Base-by-base conservation (phyloP, 495 filamentous ascomycete genomes). In the Hypoxylon cercidicola region DNA sequence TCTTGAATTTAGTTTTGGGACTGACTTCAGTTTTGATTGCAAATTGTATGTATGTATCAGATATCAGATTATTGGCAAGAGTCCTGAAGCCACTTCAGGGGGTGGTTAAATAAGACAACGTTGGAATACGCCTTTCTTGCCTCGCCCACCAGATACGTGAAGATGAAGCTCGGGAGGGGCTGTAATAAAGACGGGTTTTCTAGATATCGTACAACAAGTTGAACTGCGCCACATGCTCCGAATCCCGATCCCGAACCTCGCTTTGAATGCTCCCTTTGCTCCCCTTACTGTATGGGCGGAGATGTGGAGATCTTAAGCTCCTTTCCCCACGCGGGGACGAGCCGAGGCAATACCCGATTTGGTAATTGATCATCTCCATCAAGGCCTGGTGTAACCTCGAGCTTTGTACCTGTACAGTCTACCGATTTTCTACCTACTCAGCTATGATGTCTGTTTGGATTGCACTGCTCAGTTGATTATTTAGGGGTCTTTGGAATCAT, bases 301-400 rank as follows among this genome's bases (percentile, higher is more conserved):
- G 43, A 37, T 45, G 58, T 53, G 58, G 49, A 37, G 49, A 45
- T 44, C 4, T 18, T 13, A 32, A 59, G 32, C 21, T 45, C 16
- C 25, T 7, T 28, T 28, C 30, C 28, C 47, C 16, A 43, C 20
- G 53, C 53, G 47, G 49, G 54, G 50, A 3, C 15, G 21, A 49
- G 44, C 64, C 64, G 64, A 68, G 64, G 64, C 64, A 68, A 46
- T 68, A 45, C 54, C 49, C 21, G n/a, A 67, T 43, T 2, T 19
- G 11, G 63, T 11, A 56, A 28, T 28, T 7, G 25, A n/a, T n/a
- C n/a, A n/a, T n/a, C n/a, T n/a, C n/a, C n/a, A n/a, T n/a, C n/a
- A n/a, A n/a, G n/a, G n/a, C n/a, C n/a, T n/a, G n/a, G 25, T 28
- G 25, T 28, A 28, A 28, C 25, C 25, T 7, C 25, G 7, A 28